Evolutionary conservation across 768 basidiomycete genomes (phyloP), one percentile per base, ranked within the genome.

Genomic region (Kwoniella sp.): DNA sequence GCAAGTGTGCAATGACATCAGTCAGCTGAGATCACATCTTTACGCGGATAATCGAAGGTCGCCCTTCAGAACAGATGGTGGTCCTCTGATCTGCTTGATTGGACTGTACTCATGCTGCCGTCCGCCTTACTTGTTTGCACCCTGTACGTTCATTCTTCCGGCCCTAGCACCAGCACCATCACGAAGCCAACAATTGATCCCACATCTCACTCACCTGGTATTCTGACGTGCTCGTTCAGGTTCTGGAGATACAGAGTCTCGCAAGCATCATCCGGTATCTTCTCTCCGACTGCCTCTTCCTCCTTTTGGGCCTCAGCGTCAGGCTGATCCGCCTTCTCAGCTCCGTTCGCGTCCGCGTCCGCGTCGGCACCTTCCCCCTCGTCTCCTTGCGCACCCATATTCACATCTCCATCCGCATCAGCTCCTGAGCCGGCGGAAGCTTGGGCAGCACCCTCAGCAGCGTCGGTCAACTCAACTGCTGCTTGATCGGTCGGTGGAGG

Each of bases 211-310:
- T 66, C 11, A 82, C 82, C 76, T 51, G 72, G 69, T 48, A 82
- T 57, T 55, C 76, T 68, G 29, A 83, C 81, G 83, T 90, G 92
- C 83, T 97, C 93, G 78, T 97, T 96, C 72, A 97, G 82, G 82
- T 97, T 97, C 83, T 95, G 92, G 75, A 97, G 90, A 78, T 97
- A 97, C 26, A 96, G 85, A 4, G 93, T 96, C 81, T 96, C 93
- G 57, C 89, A 88, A 57, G 84, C 83, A 20, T 74, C 58, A 15
- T 75, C 75, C 34, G 74, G 75, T 59, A 77, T 47, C 41, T 63
- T 73, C 48, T 74, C 51, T 41, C 30, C 52, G 17, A 58, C 57
- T 9, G 53, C 47, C 31, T 52, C 63, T 22, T 31, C 51, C 28
- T 28, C 57, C 47, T 59, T 51, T 34, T 37, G 29, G n/a, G 20